Evolutionary conservation across 257 asterid species (phyloP), one percentile per base, ranked within the genome.

Genomic region (Eustoma russellianum): DNA sequence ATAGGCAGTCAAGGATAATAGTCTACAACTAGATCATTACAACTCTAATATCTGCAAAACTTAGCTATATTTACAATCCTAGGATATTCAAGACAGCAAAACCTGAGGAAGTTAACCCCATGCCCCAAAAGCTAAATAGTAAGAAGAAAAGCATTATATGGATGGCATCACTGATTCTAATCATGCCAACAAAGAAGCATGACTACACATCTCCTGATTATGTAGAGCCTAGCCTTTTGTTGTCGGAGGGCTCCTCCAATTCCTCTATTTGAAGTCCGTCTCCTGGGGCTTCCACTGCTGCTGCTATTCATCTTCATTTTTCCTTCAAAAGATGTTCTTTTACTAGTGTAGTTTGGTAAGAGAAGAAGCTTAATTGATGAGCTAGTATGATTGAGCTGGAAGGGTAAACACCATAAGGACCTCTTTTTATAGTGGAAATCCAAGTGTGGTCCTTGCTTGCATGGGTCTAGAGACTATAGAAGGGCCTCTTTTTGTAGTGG

Each of bases 151-250:
- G n/a, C n/a, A n/a, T n/a, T n/a, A n/a, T n/a, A n/a, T n/a, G n/a
- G n/a, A n/a, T n/a, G n/a, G n/a, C n/a, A n/a, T n/a, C n/a, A n/a
- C 9, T 35, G 9, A 35, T 35, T 9, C 41, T 9, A 74, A 18
- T 74, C 79, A 65, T 74, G 94, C 74, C 86, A 87, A 64, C 96
- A 87, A 48, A 87, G 89, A 16, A 87, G 96, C 96, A 87, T 87
- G 54, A 87, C 89, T 0, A 87, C 91, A 50, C 96, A 87, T 62
- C 96, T 71, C 30, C 78, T 69, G 10, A 87, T 87, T 63, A 87
- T 87, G 70, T 87, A 87, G 15, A 87, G 92, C 61, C 72, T 79
- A 16, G 96, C 89, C 63, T 86, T 83, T 66, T 87, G 96, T 61
- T 87, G 83, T 56, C 83, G 75, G 0, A 87, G 76, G 17, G 79